phyloP scores from a whole-genome alignment of 2,329 filamentous ascomycete species.

The Penicillium sclerotiorum region DNA sequence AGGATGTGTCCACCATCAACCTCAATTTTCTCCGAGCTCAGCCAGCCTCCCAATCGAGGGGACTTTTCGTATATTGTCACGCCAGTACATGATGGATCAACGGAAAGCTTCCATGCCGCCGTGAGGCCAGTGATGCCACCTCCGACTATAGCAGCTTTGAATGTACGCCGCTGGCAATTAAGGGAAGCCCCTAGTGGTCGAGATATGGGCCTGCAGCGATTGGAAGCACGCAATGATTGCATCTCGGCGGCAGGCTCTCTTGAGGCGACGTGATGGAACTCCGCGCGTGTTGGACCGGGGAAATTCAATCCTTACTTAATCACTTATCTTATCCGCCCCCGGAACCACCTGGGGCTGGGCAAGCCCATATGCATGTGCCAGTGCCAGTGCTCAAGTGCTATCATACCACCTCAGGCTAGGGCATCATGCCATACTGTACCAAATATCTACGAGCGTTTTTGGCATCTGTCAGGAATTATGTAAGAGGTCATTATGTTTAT shows the following conservation, averaged over 20 bases:
- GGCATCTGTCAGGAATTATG: too few species aligned
- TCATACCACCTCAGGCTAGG: too few species aligned
- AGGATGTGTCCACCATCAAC: slow-evolving; percentile 64
- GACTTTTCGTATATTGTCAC: slow-evolving; percentile 81
- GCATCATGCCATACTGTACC: too few species aligned
- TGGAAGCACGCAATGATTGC: slow-evolving; percentile 28
- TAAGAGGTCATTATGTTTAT: background rate
- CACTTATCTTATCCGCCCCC: slow-evolving; percentile 5
- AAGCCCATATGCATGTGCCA: too few species aligned
- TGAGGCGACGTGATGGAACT: background rate
- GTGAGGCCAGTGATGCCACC: slow-evolving; percentile 82
- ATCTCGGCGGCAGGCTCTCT: slow-evolving; percentile 25
- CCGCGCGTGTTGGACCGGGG: background rate
- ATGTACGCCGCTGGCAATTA: slow-evolving; percentile 29
- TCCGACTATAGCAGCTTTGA: slow-evolving; percentile 69
- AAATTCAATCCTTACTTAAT: slow-evolving; percentile 2
- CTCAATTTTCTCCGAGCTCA: slow-evolving; percentile 66
- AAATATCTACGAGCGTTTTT: too few species aligned
- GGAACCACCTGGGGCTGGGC: too few species aligned
- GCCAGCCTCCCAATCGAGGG: slow-evolving; percentile 77
- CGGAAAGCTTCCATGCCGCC: slow-evolving; percentile 74
- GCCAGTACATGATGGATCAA: slow-evolving; percentile 66
- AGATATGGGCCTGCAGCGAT: slow-evolving; percentile 22
- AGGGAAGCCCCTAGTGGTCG: slow-evolving; percentile 20
- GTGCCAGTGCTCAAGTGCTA: too few species aligned